Evolutionary conservation across 2,329 filamentous ascomycete genomes (phyloP), one percentile per base, ranked within the genome.

Genomic region (Colletotrichum trifolii): DNA sequence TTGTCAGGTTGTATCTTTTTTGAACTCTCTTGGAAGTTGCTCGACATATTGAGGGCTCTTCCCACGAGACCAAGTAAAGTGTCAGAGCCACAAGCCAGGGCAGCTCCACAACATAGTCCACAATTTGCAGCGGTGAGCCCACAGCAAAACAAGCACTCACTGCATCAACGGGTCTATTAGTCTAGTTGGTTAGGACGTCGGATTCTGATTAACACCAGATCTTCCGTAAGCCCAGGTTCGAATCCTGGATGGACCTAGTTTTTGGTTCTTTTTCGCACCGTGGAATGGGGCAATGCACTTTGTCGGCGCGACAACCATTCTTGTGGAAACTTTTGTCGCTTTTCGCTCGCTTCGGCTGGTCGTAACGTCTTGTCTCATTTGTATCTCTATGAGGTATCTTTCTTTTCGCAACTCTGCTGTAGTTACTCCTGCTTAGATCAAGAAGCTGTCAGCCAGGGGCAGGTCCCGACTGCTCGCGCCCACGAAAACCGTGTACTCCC

Each of bases 391-490:
- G 11, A 45, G 2, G 2, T 45, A 4, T n/a, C 3, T 35, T n/a
- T 6, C 46, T 35, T 10, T 34, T 34, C 25, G 6, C 6, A 34
- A 13, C 25, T 49, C 46, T 34, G 11, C 11, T 8, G n/a, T 8
- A 38, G 10, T 47, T 25, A 4, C 2, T 15, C 17, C 13, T 33
- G 17, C 13, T 17, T 36, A 43, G 10, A 58, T 58, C 1, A 33
- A 10, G 11, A 58, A 35, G 1, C 9, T 13, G 25, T 58, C 38
- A 15, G 74, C 70, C 46, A 85, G 72, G 17, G 79, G 79, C 66
- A 85, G 67, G 42, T 80, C 72, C 38, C 81, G 74, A 67, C 82
- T 85, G 66, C 82, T 85, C 2, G 76, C 77, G 0, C 84, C 85
- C 2, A 86, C 79, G 53, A 72, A 80, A 8, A 86, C 64, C 6